Evolutionary conservation across 2,329 filamentous ascomycete genomes (phyloP), one percentile per base, ranked within the genome.

Genomic region (Trichoderma citrinoviride): DNA sequence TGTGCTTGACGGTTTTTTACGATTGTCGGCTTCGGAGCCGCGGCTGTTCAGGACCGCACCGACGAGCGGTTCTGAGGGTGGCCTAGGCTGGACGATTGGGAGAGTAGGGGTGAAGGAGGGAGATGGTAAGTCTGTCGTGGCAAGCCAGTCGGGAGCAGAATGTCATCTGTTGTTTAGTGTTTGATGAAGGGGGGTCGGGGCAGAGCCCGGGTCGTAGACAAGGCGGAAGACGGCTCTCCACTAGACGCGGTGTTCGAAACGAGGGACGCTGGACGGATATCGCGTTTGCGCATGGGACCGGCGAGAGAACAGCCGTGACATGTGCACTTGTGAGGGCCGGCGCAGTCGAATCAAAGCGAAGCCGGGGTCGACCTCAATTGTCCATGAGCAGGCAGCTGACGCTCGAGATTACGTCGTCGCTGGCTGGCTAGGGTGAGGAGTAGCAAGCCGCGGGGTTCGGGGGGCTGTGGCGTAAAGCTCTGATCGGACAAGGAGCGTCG

Each of bases 221-320:
- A 56, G 67, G 66, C 52, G 66, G 66, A 61, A 64, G 70, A 61
- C 63, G 62, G 68, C 60, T 71, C 62, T 68, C 69, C 66, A 70
- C 67, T 68, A 73, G 70, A 75, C 70, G 73, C 71, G 67, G 71
- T 71, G 69, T 71, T 75, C 69, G 71, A 70, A 70, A 72, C 68
- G 71, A 74, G 69, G 70, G 73, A 73, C 64, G 71, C 69, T 66
- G 70, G 68, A 66, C 67, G 70, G 68, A 72, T 70, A 74, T 76
- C 76, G 75, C 74, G 75, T 77, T 74, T 73, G 74, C 73, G 75
- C 77, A 79, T 79, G 75, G 71, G 74, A 73, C 70, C 72, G 67
- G 65, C 58, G 61, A 67, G 62, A 67, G 53, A 66, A 66, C 68
- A 61, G 66, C 65, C 68, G 64, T 60, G 64, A 68, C 67, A 69